Percentiles rank a stretch among this genome's conserved stretches.
Conservation (phyloP, 805 yeast genomes). For the Wickerhamiella sergipiensis region DNA sequence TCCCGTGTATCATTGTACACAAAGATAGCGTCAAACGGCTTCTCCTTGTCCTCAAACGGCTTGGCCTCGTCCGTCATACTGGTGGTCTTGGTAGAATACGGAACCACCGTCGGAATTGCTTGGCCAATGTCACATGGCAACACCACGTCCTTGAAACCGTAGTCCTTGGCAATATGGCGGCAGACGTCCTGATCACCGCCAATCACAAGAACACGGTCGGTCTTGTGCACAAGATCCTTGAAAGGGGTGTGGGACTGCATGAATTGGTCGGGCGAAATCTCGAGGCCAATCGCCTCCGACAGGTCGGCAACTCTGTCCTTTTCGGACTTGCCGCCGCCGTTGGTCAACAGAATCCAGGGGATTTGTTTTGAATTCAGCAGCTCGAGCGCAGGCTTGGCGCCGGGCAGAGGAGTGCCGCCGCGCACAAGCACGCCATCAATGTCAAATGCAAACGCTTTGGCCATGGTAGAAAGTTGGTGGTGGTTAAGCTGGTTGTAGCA, state of each 20-base stretch:
- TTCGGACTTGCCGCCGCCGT: conserved; percentile 87
- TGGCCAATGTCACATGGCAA: conserved; percentile 72
- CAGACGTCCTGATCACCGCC: conserved; percentile 84
- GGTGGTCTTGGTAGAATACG: conserved; percentile 65
- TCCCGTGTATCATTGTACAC: conserved; percentile 87
- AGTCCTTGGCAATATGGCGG: conserved; percentile 66
- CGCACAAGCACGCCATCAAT: conserved; percentile 82
- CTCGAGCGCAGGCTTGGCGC: conserved; percentile 59
- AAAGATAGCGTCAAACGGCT: conserved; percentile 62
- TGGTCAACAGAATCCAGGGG: conserved; percentile 77
- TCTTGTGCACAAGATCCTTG: conserved; percentile 58
- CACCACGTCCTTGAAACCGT: conserved; percentile 72
- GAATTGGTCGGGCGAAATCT: conserved; percentile 61
- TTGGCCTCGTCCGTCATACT: conserved; percentile 42
- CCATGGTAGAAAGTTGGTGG: conserved; percentile 2
- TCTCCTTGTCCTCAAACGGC: conserved; percentile 42
- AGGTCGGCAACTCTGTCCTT: conserved; percentile 58
- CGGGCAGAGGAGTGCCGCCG: conserved; percentile 74
- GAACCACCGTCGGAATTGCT: conserved; percentile 82
- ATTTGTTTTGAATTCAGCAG: conserved; percentile 63
- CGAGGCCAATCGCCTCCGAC: conserved; percentile 42
- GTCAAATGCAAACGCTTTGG: conserved; percentile 71
- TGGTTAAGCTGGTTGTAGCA: no score
- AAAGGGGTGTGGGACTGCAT: conserved; percentile 92
- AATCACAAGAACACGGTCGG: conserved; percentile 66